Conservation (phyloP, 2,329 filamentous ascomycete genomes). For the Mariannaea elegans region DNA sequence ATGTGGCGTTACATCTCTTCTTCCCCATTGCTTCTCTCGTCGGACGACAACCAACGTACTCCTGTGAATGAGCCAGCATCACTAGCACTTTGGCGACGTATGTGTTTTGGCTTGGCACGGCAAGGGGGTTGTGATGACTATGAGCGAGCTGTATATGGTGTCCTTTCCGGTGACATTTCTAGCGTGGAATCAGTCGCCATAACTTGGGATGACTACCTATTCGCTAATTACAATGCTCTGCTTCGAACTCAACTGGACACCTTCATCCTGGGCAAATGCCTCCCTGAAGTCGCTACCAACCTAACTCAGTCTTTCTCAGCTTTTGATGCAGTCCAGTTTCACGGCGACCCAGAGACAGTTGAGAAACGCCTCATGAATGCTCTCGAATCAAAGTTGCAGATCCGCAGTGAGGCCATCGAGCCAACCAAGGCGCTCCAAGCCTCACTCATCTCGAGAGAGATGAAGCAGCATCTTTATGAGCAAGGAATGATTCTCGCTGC, state of each 20-base stretch:
- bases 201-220: slow-evolving; percentile 87
- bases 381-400: slow-evolving; percentile 65
- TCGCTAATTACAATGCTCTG: slow-evolving; percentile 87
- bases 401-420: slow-evolving; percentile 65
- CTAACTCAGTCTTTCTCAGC: slow-evolving; percentile 67
- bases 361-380: slow-evolving; percentile 67
- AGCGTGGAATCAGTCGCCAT: slow-evolving; percentile 81
- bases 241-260: slow-evolving; percentile 81
- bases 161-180: slow-evolving; percentile 84
- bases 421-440: slow-evolving; percentile 82
- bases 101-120: slow-evolving; percentile 77
- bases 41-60: slow-evolving; percentile 53
- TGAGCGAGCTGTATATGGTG: slow-evolving; percentile 88
- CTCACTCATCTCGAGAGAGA: slow-evolving; percentile 73
- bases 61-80: slow-evolving; percentile 52
- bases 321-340: slow-evolving; percentile 71
- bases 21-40: slow-evolving; percentile 72
- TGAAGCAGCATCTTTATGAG: slow-evolving; percentile 65
- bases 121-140: slow-evolving; percentile 77
- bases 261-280: slow-evolving; percentile 68
- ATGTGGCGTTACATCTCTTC: slow-evolving; percentile 88
- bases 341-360: slow-evolving; percentile 63
- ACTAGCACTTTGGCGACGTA: slow-evolving; percentile 76
- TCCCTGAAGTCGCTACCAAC: slow-evolving; percentile 61
- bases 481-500: slow-evolving; percentile 58